Percentiles rank a stretch among this genome's conserved stretches.
phyloP scores from a whole-genome alignment of 1,284 basidiomycete genomes.

The Puccinia polysora region DNA sequence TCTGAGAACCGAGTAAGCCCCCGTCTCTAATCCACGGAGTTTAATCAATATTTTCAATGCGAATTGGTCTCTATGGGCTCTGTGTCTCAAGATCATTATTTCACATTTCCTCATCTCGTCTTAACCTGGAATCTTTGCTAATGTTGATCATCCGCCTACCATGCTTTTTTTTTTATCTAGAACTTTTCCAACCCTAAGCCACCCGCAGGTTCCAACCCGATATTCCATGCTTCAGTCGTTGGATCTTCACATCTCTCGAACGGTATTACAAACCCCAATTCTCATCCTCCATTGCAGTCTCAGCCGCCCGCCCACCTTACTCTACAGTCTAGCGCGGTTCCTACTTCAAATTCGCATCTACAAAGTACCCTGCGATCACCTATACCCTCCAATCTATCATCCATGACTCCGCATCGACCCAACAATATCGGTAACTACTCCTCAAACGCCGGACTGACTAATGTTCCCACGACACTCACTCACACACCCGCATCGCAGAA shows the following conservation, averaged over 20 bases:
- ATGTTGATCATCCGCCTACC: not conserved
- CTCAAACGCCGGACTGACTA: conserved; percentile 14
- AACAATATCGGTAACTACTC: conserved; percentile 8
- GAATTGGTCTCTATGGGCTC: not conserved
- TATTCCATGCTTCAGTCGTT: conserved; percentile 26
- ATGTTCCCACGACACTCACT: conserved; percentile 11
- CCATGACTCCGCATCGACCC: not conserved
- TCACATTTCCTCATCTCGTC: not conserved
- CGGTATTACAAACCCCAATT: conserved; percentile 20
- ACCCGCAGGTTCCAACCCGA: conserved; percentile 6
- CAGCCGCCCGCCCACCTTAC: conserved; percentile 12
- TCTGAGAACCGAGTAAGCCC: conserved; percentile 34
- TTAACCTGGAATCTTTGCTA: not conserved
- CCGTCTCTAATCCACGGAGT: not conserved
- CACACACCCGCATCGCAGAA: conserved; percentile 40
- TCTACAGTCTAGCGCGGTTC: conserved; percentile 14
- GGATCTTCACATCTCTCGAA: conserved; percentile 41
- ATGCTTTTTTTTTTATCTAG: no score
- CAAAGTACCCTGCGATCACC: conserved; percentile 36
- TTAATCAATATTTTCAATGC: not conserved
- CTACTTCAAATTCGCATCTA: conserved; percentile 25
- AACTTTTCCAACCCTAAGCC: conserved; percentile 29
- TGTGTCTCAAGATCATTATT: no score
- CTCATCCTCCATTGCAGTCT: conserved; percentile 19
- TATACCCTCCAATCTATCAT: conserved; percentile 36